phyloP scores from a whole-genome alignment of 108 stramenopile genomes.

The Cyclostephanos invisitatus region DNA sequence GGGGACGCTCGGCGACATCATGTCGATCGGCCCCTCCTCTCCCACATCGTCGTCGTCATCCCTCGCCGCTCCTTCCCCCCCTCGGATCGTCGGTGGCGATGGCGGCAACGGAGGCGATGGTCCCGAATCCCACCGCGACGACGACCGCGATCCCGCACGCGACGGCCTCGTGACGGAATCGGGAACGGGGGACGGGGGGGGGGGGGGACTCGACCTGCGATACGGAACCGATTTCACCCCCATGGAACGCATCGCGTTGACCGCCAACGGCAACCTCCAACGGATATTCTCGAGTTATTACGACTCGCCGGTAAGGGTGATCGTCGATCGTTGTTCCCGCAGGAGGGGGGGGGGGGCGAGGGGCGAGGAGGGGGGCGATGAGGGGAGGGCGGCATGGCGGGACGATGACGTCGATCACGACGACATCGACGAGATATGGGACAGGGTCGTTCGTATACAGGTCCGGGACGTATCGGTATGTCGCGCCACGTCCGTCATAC shows the following conservation, averaged over 20 bases:
- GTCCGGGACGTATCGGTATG: conserved; percentile 53
- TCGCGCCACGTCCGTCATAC: conserved; percentile 67
- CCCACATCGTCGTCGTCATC: neutral
- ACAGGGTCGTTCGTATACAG: conserved; percentile 57
- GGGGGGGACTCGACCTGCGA: conserved; percentile 35
- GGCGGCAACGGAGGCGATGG: too few species aligned
- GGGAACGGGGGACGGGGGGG: conserved; percentile 52
- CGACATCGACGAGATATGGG: conserved; percentile 38
- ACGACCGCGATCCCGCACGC: conserved; percentile 29
- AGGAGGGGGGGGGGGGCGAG: neutral
- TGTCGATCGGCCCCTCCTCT: conserved; percentile 41
- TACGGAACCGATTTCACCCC: conserved; percentile 52
- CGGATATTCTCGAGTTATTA: conserved; percentile 82
- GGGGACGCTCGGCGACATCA: conserved; percentile 83
- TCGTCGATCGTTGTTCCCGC: conserved; percentile 58
- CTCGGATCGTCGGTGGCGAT: too few species aligned
- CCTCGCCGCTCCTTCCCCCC: neutral
- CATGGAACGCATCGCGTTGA: conserved; percentile 81
- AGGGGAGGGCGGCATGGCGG: neutral
- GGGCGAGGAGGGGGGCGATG: neutral
- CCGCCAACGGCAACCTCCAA: conserved; percentile 85
- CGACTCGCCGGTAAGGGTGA: conserved; percentile 77
- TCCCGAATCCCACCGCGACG: too few species aligned
- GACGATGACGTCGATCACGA: neutral
- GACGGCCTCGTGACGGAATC: conserved; percentile 50